Base-by-base conservation (phyloP, 352 stramenopile genomes). In the Phytopythium helicoides region DNA sequence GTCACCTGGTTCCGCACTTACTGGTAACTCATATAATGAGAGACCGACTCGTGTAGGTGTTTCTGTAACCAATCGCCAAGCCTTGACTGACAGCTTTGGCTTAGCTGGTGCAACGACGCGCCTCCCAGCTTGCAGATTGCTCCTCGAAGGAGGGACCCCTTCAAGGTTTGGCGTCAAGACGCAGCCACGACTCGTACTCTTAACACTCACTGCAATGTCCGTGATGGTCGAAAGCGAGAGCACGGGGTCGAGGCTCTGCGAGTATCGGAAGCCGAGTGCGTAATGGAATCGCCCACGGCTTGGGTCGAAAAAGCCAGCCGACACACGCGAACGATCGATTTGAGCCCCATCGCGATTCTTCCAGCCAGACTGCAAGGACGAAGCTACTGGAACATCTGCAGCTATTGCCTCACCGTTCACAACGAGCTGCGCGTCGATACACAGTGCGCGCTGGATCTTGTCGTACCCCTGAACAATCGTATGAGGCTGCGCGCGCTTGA, bases 391-490 rank as follows among this genome's bases (percentile, higher is more conserved):
- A 2, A 61, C 58, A 10, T 63, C 58, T 0, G 58, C 56, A 5
- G 31, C 7, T 3, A 84, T 34, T 19, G 55, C 21, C 36, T 76
- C 59, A 15, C 71, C 64, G 28, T 87, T 85, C n/a, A 81, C 62
- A 18, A 55, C 26, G 21, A 87, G 28, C 3, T 40, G 53, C 5
- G 67, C 52, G 2, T 61, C 47, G 37, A 73, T 66, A 28, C 73
- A 63, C 16, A 84, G 37, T 22, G 44, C 45, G 3, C 39, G 34
- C 28, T 68, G 54, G 3, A 76, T 40, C 51, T 82, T 86, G 21
- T 81, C 67, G 44, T 77, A 86, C 21, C 62, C 64, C 41, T 82
- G 76, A 0, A 82, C 64, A 25, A 87, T 70, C 12, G 72, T 71
- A 46, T 87, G 73, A 1, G 74, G 70, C 52, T 84, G 70, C 19